phyloP scores from a whole-genome alignment of 768 basidiomycete species.

The Mycena pura region DNA sequence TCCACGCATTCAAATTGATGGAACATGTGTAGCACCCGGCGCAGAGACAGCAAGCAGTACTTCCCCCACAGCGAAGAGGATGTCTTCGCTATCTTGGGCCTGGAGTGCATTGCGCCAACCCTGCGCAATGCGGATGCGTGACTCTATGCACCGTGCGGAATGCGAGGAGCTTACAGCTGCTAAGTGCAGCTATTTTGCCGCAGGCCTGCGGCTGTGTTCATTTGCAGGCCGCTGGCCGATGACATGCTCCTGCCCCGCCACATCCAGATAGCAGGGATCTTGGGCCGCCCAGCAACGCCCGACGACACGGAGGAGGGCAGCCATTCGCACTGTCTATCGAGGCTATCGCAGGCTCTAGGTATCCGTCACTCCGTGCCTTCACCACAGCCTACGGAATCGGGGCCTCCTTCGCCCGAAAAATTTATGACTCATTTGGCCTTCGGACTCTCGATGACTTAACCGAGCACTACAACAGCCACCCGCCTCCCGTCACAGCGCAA shows the following conservation, averaged over 20 bases:
- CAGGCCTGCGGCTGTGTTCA: too few species aligned
- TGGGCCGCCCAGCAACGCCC: too few species aligned
- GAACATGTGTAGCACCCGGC: constrained; percentile 54
- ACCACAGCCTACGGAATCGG: constrained; percentile 77
- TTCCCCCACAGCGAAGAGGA: constrained; percentile 71
- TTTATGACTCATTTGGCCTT: constrained; percentile 65
- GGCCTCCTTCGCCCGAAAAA: constrained; percentile 64
- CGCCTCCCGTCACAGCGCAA: constrained; percentile 26
- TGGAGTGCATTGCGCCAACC: constrained; percentile 74
- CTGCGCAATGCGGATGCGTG: constrained; percentile 71
- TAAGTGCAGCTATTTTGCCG: too few species aligned
- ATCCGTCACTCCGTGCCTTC: constrained; percentile 62
- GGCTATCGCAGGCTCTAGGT: constrained; percentile 58
- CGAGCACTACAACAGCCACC: constrained; percentile 60
- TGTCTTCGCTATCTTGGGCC: constrained; percentile 72
- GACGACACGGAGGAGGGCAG: too few species aligned
- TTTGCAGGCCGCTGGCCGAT: too few species aligned
- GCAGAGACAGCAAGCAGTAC: constrained; percentile 66
- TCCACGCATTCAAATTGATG: neutral
- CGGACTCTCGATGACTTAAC: constrained; percentile 75
- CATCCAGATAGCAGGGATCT: too few species aligned
- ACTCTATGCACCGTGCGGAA: too few species aligned
- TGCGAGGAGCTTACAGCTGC: too few species aligned
- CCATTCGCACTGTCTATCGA: too few species aligned
- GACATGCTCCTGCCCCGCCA: too few species aligned